Conservation (phyloP, 2,329 filamentous ascomycete species). For the Hypoxylon sp. region DNA sequence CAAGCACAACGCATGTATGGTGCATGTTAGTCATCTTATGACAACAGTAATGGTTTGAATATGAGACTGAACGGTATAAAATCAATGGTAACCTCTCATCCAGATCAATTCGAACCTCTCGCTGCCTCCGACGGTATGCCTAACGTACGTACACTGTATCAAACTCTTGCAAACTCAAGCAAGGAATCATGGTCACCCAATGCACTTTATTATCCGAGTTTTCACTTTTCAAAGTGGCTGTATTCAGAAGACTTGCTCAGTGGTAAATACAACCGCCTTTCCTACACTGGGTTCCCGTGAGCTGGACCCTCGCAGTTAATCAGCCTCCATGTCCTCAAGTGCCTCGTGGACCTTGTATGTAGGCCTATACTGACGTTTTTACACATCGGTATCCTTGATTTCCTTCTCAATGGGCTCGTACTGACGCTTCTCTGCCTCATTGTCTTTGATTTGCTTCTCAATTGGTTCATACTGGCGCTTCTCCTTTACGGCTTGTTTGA, state of each 20-base stretch:
- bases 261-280: background rate
- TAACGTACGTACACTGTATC: too few species aligned
- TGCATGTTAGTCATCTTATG: background rate
- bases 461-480: slow-evolving; percentile 16
- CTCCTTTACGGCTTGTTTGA: background rate
- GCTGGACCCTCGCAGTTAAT: background rate
- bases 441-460: background rate
- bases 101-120: background rate
- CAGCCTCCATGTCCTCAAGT: background rate
- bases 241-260: background rate
- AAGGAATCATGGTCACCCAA: background rate
- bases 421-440: background rate
- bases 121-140: background rate
- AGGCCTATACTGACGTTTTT: background rate
- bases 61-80: background rate
- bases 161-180: background rate
- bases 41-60: background rate
- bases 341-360: background rate
- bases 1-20: background rate
- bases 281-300: background rate
- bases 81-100: background rate
- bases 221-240: background rate
- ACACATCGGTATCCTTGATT: background rate
- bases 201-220: background rate
- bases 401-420: slow-evolving; percentile 8